Evolutionary conservation across 192 early-diverging fungal genomes (phyloP), one percentile per base, ranked within the genome.

Genomic region (Podila horticola): DNA sequence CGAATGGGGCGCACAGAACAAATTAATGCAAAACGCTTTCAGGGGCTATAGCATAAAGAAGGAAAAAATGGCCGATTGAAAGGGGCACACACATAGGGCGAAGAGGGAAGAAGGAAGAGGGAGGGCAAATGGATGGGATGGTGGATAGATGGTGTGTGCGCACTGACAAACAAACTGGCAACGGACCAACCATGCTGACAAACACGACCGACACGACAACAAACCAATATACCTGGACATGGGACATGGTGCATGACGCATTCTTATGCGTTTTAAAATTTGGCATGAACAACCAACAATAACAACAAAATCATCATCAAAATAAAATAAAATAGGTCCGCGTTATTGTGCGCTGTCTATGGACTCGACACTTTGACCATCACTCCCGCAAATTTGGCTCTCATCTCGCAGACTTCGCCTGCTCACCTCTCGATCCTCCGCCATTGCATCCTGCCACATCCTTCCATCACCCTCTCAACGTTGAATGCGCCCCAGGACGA

Each of bases 261-360:
- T 36, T 36, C 41, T 45, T 17, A 45, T 45, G 41, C 41, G 41
- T 45, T 17, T 17, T 45, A 17, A 17, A 17, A 45, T 45, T 45
- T 45, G 11, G 41, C 41, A 15, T 45, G 41, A 45, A 45, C 41
- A 17, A 45, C 41, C 13, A 45, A 17, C 41, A 45, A 45, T 3
- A 36, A 11, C 41, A 45, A 15, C 2, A 45, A 45, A 12, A 24
- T 24, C 50, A 6, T 19, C 50, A n/a, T n/a, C n/a, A 26, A 55
- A 24, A 17, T 30, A 10, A 58, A 38, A 15, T 13, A 45, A 20
- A 6, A 68, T 69, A 92, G 91, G 71, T 88, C 90, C 28, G 82
- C 91, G 5, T 49, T 92, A 17, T 74, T 92, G 8, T 92, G 91
- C 50, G 86, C 88, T 3, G 88, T 92, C 11, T 92, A 90, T 69